These are phyloP conservation scores for Leptodermis oblonga DNA, from an alignment of 257 asterid species.

Conservation along the genomic window DNA sequence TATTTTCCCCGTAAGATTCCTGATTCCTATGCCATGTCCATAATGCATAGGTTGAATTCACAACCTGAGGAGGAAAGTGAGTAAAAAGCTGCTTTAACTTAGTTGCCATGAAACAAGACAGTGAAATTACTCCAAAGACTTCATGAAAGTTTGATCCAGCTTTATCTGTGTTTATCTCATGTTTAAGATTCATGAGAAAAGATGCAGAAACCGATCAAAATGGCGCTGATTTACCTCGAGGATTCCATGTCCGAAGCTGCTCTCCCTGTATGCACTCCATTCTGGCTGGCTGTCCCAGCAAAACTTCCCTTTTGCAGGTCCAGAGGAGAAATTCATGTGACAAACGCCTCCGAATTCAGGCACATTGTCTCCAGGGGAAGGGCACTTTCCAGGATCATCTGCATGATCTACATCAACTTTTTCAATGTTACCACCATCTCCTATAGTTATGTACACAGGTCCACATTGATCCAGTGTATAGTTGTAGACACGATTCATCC, in stretches of 20 bases:
- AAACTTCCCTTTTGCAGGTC: constrained; percentile 68
- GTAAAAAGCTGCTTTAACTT: too few relatives aligned
- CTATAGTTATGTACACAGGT: constrained; percentile 71
- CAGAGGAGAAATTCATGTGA: constrained; percentile 58
- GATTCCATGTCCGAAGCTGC: constrained; percentile 97
- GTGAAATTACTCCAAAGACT: too few relatives aligned
- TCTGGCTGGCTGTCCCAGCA: constrained; percentile 96
- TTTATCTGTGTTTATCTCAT: not conserved
- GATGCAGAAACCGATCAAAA: not conserved
- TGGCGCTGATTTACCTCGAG: constrained; percentile 55
- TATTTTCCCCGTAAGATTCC: constrained; percentile 50
- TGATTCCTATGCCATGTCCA: constrained; percentile 99
- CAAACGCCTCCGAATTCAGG: constrained; percentile 76
- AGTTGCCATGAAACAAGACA: too few relatives aligned
- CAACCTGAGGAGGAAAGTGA: constrained; percentile 40
- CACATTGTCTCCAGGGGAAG: constrained; percentile 43
- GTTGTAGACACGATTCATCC: constrained; percentile 77
- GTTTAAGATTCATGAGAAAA: constrained; percentile 1
- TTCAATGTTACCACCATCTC: constrained; percentile 96
- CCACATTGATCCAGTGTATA: constrained; percentile 69
- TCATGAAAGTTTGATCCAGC: not conserved
- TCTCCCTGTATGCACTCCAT: constrained; percentile 93
- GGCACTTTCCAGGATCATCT: constrained; percentile 80
- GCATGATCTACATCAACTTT: constrained; percentile 70
- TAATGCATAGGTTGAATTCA: constrained; percentile 64